Conservation (phyloP, 2,329 filamentous ascomycete species). For the Xylariales sp. region DNA sequence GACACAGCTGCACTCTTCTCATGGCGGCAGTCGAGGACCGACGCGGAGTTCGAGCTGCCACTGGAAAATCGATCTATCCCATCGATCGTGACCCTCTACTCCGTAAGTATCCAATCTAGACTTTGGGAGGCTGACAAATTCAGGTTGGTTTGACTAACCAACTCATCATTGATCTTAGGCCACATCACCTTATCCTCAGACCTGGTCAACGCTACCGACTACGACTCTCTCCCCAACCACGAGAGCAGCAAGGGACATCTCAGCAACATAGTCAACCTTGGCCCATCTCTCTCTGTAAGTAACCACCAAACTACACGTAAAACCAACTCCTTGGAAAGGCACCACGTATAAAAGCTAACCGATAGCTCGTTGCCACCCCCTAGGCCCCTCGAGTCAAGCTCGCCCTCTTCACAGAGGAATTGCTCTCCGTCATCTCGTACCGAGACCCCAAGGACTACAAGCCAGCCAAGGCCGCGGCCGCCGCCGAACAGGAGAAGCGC, state of each 20-base stretch:
- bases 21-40: slow-evolving; percentile 50
- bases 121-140: slow-evolving; percentile 2
- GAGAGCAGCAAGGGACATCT: slow-evolving; percentile 34
- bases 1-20: slow-evolving; percentile 45
- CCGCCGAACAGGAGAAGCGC: slow-evolving; percentile 33
- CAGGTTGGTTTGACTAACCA: too few species aligned
- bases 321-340: too few species aligned
- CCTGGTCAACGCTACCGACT: slow-evolving; percentile 44
- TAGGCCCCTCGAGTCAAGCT: slow-evolving; percentile 48
- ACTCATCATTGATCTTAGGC: too few species aligned
- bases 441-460: slow-evolving; percentile 49
- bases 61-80: slow-evolving; percentile 30
- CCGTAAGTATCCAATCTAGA: slow-evolving; percentile 29
- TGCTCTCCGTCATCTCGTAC: slow-evolving; percentile 44
- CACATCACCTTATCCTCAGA: too few species aligned
- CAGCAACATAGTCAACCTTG: slow-evolving; percentile 41
- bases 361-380: too few species aligned
- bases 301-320: too few species aligned
- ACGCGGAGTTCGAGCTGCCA: slow-evolving; percentile 39
- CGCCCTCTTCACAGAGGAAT: slow-evolving; percentile 43
- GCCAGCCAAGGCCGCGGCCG: slow-evolving; percentile 31
- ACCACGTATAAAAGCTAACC: too few species aligned
- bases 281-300: slow-evolving; percentile 47
- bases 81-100: slow-evolving; percentile 41
- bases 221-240: slow-evolving; percentile 46